Conservation (phyloP, 768 basidiomycete species). For the Kwoniella heveanensis region DNA sequence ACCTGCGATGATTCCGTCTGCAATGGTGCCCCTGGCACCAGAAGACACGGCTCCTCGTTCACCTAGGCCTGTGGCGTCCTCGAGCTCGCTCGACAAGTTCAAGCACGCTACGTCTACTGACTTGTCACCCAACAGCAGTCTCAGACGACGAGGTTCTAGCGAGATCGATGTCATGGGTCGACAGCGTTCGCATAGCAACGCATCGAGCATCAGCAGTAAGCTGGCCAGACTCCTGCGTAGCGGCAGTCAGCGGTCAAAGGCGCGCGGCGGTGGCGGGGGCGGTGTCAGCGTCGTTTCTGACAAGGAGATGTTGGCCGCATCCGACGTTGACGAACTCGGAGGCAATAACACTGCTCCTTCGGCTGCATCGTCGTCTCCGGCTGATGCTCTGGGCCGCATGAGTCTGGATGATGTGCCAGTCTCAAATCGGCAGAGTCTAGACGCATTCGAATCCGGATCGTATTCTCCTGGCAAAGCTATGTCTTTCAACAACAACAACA, state of each 20-base stretch:
- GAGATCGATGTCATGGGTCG: conserved; percentile 38
- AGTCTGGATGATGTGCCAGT: conserved; percentile 22
- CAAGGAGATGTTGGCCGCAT: conserved; percentile 15
- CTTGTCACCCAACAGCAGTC: conserved; percentile 31
- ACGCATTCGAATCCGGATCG: conserved; percentile 36
- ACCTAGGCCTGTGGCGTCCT: conserved; percentile 35
- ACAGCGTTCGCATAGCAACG: conserved; percentile 49
- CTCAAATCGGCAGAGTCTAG: conserved; percentile 18
- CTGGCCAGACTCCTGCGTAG: conserved; percentile 43
- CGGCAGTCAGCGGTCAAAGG: conserved; percentile 32
- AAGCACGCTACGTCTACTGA: conserved; percentile 14
- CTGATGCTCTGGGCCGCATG: conserved; percentile 19
- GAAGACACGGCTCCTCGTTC: conserved; percentile 29
- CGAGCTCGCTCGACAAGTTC: conserved; percentile 40
- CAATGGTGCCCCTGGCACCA: conserved; percentile 16
- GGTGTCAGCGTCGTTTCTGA: conserved; percentile 2
- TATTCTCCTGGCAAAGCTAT: conserved; percentile 12
- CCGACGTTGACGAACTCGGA: conserved; percentile 19
- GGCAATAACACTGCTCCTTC: conserved; percentile 10
- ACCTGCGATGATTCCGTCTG: conserved; percentile 1
- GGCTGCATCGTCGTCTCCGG: conserved; percentile 16
- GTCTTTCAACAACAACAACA: background rate
- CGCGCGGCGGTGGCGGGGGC: background rate
- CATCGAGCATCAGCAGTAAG: conserved; percentile 44
- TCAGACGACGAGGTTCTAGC: conserved; percentile 35